Percentiles rank a stretch among this genome's conserved stretches.
These are phyloP conservation scores for Clausena lansium DNA, from an alignment of 345 rosid species.

Conservation along the genomic window DNA sequence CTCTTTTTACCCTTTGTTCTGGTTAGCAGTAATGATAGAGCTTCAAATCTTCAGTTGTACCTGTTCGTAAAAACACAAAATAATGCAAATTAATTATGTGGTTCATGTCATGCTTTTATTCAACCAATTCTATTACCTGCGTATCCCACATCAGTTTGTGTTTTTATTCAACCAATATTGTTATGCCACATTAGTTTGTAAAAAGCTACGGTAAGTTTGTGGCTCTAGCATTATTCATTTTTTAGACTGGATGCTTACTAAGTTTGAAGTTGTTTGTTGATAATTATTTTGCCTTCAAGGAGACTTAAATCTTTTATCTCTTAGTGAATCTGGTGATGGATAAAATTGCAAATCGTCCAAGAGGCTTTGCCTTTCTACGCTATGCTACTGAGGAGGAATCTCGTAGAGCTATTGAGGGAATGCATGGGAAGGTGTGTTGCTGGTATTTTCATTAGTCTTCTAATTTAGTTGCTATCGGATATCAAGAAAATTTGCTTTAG, in stretches of 20 bases:
- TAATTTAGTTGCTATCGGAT: neutral
- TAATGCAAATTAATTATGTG: too few species aligned
- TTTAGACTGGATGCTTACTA: neutral
- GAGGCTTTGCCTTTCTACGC: conserved; percentile 74
- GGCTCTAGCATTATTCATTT: too few species aligned
- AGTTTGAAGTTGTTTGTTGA: neutral
- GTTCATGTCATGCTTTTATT: too few species aligned
- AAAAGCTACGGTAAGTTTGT: too few species aligned
- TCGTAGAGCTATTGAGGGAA: conserved; percentile 66
- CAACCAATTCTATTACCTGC: too few species aligned
- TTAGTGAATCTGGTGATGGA: conserved; percentile 84
- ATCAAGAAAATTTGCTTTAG: neutral
- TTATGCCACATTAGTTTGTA: too few species aligned
- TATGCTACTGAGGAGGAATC: conserved; percentile 77
- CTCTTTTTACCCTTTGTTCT: neutral
- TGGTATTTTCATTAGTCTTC: neutral
- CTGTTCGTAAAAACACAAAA: too few species aligned
- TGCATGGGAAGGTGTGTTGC: conserved; percentile 80
- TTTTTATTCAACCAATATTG: too few species aligned
- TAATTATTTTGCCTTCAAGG: neutral
- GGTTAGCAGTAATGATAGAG: too few species aligned
- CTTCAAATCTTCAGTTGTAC: too few species aligned
- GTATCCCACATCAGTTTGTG: too few species aligned
- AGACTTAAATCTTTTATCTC: neutral
- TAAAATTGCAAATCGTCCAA: conserved; percentile 69